These are phyloP conservation scores for Meredithiella fracta DNA, from an alignment of 2,329 filamentous ascomycete species.

Conservation along the genomic window DNA sequence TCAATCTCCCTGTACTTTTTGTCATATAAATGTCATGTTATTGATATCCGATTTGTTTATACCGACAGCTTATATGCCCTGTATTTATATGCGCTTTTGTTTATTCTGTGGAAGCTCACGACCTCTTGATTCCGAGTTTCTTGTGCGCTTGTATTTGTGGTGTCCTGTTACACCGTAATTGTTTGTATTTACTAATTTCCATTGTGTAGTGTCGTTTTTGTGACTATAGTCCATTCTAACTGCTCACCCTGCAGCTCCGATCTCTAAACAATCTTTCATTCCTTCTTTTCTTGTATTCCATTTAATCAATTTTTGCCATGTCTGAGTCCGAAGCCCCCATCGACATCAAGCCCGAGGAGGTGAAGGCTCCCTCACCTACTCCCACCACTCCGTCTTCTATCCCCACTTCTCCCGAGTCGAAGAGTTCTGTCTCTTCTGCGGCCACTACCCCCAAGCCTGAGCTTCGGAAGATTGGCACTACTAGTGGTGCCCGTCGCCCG, in stretches of 20 bases:
- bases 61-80: background rate
- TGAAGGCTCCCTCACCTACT: slow-evolving; percentile 20
- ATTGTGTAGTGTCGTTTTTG: background rate
- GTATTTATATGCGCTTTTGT: background rate
- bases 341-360: slow-evolving; percentile 28
- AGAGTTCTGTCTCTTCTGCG: slow-evolving; percentile 17
- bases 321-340: slow-evolving; percentile 32
- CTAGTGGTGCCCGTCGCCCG: slow-evolving; percentile 22
- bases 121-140: background rate
- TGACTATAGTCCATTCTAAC: too few species aligned
- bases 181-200: too few species aligned
- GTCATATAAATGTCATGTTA: too few species aligned
- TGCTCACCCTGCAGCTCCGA: background rate
- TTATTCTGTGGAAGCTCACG: background rate
- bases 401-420: slow-evolving; percentile 21
- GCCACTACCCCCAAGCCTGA: slow-evolving; percentile 17
- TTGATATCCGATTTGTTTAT: too few species aligned
- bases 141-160: too few species aligned
- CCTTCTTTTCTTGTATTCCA: slow-evolving; percentile 3
- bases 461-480: slow-evolving; percentile 24
- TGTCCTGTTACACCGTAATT: too few species aligned
- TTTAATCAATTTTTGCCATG: slow-evolving; percentile 21
- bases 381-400: slow-evolving; percentile 19
- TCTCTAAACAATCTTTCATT: background rate
- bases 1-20: background rate